These are phyloP conservation scores for Ambrosia trifida DNA, from an alignment of 129 eudicot species.

Conservation along the genomic window DNA sequence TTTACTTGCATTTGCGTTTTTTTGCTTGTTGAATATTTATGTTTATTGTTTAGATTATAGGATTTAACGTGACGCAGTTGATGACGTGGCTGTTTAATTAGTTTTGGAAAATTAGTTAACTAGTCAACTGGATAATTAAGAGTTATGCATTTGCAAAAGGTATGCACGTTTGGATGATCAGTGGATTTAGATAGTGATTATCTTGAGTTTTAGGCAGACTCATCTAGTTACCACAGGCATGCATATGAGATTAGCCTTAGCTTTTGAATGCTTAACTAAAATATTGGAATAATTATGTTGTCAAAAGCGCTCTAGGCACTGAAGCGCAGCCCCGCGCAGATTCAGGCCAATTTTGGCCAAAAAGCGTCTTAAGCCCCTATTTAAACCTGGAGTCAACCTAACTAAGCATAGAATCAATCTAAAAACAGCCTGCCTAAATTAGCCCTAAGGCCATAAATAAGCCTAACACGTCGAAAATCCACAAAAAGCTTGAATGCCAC, in stretches of 20 bases:
- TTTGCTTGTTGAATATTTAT: neutral
- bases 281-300: neutral
- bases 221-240: neutral
- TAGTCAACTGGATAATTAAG: neutral
- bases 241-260: neutral
- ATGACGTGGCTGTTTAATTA: neutral
- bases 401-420: too few species aligned
- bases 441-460: too few species aligned
- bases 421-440: too few species aligned
- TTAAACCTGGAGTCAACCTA: too few species aligned
- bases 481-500: too few species aligned
- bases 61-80: neutral
- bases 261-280: neutral
- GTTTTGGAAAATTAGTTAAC: neutral
- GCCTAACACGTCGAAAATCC: too few species aligned
- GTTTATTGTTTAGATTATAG: neutral
- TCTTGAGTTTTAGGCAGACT: neutral
- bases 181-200: neutral
- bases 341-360: too few species aligned
- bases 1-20: neutral
- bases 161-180: neutral
- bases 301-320: too few species aligned
- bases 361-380: too few species aligned
- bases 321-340: too few species aligned
- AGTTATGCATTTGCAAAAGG: neutral